phyloP scores from a whole-genome alignment of 257 asterid genomes.

The Solanum paucissectum region DNA sequence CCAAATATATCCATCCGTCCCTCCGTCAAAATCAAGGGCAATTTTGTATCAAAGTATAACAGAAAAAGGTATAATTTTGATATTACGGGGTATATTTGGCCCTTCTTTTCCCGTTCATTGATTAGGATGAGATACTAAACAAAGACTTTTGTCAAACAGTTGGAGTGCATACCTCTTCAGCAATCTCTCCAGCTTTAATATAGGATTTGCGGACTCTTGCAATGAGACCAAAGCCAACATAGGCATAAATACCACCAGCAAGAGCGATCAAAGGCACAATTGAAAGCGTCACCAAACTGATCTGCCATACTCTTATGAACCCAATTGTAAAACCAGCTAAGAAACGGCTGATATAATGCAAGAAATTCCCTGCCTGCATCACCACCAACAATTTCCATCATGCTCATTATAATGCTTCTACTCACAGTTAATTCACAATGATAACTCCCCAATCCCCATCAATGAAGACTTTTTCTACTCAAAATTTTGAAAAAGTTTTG shows the following conservation, averaged over 20 bases:
- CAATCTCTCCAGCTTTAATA: constrained; percentile 87
- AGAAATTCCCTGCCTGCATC: constrained; percentile 74
- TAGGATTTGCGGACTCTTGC: constrained; percentile 83
- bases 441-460: background rate
- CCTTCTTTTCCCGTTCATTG: background rate
- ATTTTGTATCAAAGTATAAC: background rate
- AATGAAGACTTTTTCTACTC: background rate
- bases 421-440: background rate
- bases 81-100: background rate
- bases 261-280: constrained; percentile 87
- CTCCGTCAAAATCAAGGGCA: background rate
- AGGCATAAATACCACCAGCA: constrained; percentile 94
- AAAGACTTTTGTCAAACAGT: background rate
- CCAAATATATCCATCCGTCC: background rate
- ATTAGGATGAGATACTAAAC: background rate
- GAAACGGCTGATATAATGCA: constrained; percentile 86
- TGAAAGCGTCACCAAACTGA: constrained; percentile 84
- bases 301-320: constrained; percentile 89
- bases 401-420: background rate
- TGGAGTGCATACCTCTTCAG: constrained; percentile 62
- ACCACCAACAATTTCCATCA: background rate
- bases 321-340: constrained; percentile 73
- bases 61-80: background rate
- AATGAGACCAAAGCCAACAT: constrained; percentile 72
- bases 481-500: background rate